phyloP scores from a whole-genome alignment of 2,329 filamentous ascomycete genomes.

The Cytospora piceae region DNA sequence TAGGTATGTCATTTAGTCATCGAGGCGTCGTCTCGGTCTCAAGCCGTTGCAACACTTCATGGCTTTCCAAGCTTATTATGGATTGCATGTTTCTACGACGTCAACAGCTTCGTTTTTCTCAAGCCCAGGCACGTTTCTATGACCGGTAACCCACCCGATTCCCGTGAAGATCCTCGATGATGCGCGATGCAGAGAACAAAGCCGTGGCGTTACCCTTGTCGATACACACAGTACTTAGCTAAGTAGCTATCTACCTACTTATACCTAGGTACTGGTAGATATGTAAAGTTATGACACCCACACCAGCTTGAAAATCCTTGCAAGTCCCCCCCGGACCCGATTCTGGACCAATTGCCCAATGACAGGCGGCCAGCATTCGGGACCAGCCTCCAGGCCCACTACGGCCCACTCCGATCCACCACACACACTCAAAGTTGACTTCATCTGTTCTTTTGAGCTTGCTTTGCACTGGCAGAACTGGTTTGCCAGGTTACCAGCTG shows the following conservation, averaged over 20 bases:
- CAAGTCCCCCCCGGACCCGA: constrained; percentile 5
- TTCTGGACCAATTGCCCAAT: constrained; percentile 26
- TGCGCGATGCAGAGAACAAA: not conserved
- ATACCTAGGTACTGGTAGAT: not conserved
- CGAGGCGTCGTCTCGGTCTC: not conserved
- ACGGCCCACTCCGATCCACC: constrained; percentile 10
- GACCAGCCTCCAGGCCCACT: constrained; percentile 23
- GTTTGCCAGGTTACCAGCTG: not conserved
- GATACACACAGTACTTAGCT: not conserved
- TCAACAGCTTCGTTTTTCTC: not conserved
- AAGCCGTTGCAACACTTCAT: not conserved
- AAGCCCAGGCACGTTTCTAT: not conserved
- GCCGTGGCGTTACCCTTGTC: not conserved
- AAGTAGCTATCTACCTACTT: not conserved
- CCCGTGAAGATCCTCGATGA: not conserved
- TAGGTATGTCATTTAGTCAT: not conserved
- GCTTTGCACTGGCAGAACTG: constrained; percentile 7
- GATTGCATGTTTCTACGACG: not conserved
- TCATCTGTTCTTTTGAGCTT: constrained; percentile 28
- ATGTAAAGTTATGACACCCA: not conserved
- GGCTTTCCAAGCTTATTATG: not conserved
- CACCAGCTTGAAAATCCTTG: constrained; percentile 13
- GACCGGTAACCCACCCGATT: not conserved
- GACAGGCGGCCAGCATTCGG: not conserved
- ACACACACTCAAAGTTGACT: constrained; percentile 30